Base-by-base conservation (phyloP, 1,284 basidiomycete genomes). In the Hortiboletus rubellus region DNA sequence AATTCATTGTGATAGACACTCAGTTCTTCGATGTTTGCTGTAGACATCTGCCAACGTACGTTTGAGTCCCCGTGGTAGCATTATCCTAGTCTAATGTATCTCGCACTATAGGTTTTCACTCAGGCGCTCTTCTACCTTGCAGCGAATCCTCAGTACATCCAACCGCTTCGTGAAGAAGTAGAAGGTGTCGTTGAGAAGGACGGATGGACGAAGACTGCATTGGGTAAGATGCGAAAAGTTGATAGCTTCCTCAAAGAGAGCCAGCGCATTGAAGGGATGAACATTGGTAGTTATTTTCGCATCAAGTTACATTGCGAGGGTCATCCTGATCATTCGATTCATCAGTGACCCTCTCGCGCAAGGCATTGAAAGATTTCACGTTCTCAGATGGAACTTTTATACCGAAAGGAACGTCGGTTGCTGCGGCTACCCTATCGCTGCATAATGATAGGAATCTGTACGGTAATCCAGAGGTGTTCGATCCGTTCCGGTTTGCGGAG, bases 211-310 rank as follows among this genome's bases (percentile, higher is more conserved):
- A 79, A 77, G 56, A 61, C 49, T 1, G 70, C 75, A 0, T 47
- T 82, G 34, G 67, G 60, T 41, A 74, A 73, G 51, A 76, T 82
- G 77, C 62, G 62, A 34, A 78, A 74, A 57, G 49, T 80, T 3
- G 80, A 82, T 60, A 81, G 80, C 58, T 79, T 82, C 62, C 33
- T 82, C 14, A 73, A 69, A 41, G 81, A 82, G 60, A 68, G 71
- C 1, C 72, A 75, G 54, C 36, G 36, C 36, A 15, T 72, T 15
- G 66, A 72, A 34, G 70, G 72, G 0, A 15, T 72, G 9, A 60
- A 55, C 42, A 36, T 57, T 15, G 15, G 76, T 76, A 63, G 14
- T 41, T 65, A 7, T 30, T 14, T 8, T 22, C 8, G 36, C 36
- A 15, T 36, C 15, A 3, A 7, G 7, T 36, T 15, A 15, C 8